A percentile compares a stretch with the other conserved stretches of the same genome.
These are phyloP conservation scores for Colletotrichum gloeosporioides DNA, from an alignment of 2,329 filamentous ascomycete genomes.

Conservation along the genomic window DNA sequence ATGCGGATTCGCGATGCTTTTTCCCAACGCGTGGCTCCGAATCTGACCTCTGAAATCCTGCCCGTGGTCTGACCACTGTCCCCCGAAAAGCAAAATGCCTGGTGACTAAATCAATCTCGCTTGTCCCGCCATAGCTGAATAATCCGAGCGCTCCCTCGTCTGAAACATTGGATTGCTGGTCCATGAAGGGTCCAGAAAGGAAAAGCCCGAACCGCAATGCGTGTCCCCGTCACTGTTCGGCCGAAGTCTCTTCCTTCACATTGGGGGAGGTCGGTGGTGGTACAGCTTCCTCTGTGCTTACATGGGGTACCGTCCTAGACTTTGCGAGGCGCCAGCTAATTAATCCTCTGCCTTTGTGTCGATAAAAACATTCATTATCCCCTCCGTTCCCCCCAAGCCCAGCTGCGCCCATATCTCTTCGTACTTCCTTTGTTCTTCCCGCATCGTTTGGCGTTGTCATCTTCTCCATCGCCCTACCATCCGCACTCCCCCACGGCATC, in stretches of 20 bases:
- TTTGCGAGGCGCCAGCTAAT: background rate
- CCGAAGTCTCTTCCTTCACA: background rate
- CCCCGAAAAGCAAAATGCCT: background rate
- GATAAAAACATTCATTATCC: slow-evolving; percentile 3
- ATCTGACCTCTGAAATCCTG: background rate
- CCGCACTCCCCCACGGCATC: slow-evolving; percentile 19
- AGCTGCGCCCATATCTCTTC: background rate
- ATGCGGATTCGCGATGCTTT: background rate
- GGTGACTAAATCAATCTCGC: background rate
- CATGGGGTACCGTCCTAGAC: background rate
- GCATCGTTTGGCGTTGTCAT: background rate
- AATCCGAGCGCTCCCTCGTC: slow-evolving; percentile 16
- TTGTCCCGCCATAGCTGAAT: background rate
- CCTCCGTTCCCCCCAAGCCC: background rate
- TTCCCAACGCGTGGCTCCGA: background rate
- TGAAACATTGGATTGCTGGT: slow-evolving; percentile 16
- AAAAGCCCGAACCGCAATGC: background rate
- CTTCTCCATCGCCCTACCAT: background rate
- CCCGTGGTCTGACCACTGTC: background rate
- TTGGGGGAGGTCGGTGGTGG: background rate
- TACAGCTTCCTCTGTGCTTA: background rate
- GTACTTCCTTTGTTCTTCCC: background rate
- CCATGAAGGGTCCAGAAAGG: background rate
- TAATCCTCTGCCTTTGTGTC: background rate
- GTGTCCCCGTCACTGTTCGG: background rate